Evolutionary conservation across 345 rosid species (phyloP).

Genomic region (Hibiscus trionum): DNA sequence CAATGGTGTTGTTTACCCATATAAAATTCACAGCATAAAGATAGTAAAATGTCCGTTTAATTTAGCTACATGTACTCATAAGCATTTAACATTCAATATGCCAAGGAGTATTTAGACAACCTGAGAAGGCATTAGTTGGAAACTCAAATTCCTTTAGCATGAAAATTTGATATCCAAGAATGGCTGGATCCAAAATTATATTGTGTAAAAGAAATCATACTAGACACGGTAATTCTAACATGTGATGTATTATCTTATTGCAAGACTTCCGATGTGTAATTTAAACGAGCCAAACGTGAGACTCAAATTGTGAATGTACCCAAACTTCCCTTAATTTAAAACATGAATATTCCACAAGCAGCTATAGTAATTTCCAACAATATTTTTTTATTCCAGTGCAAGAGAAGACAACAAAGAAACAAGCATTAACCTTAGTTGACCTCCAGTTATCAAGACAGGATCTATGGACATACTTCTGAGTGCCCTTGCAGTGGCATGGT

Average conservation of each 20-base stretch:
- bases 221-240: background rate
- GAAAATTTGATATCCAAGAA: background rate
- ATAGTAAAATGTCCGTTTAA: background rate
- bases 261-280: background rate
- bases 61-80: background rate
- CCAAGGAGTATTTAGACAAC: background rate
- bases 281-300: background rate
- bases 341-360: background rate
- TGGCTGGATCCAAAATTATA: background rate
- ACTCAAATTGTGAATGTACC: background rate
- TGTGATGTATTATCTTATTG: background rate
- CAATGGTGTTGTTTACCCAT: too few species aligned
- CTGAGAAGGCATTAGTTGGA: background rate
- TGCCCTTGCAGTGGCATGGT: constrained; percentile 97
- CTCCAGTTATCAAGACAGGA: constrained; percentile 98
- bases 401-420: background rate
- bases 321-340: constrained; percentile 2
- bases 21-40: background rate
- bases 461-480: constrained; percentile 96
- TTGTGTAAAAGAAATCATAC: background rate
- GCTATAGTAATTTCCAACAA: background rate
- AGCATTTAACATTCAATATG: background rate
- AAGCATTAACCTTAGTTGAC: constrained; percentile 72
- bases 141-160: background rate
- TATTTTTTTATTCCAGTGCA: constrained; percentile 9